phyloP scores from a whole-genome alignment of 2,329 filamentous ascomycete species.

The Claviceps sp. region DNA sequence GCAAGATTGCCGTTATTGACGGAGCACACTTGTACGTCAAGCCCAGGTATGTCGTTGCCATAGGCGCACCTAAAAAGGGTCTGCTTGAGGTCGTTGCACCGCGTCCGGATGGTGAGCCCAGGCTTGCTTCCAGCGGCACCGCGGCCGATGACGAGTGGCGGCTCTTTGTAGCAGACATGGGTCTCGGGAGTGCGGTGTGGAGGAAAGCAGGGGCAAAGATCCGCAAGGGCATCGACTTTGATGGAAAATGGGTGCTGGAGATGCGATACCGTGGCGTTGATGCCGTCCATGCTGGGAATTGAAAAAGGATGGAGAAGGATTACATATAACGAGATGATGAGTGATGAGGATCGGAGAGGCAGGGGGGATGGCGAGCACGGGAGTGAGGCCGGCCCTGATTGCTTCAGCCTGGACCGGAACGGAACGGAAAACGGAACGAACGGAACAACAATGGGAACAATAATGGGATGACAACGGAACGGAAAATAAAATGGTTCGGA shows the following conservation, averaged over 20 bases:
- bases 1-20: conserved; percentile 53
- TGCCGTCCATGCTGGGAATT: conserved; percentile 12
- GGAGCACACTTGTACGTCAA: conserved; percentile 68
- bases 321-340: background rate
- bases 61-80: conserved; percentile 79
- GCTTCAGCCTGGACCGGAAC: background rate
- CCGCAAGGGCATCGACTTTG: conserved; percentile 78
- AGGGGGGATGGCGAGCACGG: background rate
- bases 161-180: conserved; percentile 75
- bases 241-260: conserved; percentile 70
- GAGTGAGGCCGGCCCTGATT: background rate
- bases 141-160: conserved; percentile 53
- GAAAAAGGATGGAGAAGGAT: background rate
- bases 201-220: conserved; percentile 70
- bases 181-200: conserved; percentile 71
- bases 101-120: conserved; percentile 24
- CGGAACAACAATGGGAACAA: too few species aligned
- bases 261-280: conserved; percentile 37
- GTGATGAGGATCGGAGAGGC: background rate
- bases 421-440: background rate
- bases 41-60: conserved; percentile 68
- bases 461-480: background rate
- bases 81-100: conserved; percentile 63
- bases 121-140: conserved; percentile 13
- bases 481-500: background rate